Evolutionary conservation across 2,329 filamentous ascomycete genomes (phyloP), one percentile per base, ranked within the genome.

Genomic region (Aspergillus thermomutatus): DNA sequence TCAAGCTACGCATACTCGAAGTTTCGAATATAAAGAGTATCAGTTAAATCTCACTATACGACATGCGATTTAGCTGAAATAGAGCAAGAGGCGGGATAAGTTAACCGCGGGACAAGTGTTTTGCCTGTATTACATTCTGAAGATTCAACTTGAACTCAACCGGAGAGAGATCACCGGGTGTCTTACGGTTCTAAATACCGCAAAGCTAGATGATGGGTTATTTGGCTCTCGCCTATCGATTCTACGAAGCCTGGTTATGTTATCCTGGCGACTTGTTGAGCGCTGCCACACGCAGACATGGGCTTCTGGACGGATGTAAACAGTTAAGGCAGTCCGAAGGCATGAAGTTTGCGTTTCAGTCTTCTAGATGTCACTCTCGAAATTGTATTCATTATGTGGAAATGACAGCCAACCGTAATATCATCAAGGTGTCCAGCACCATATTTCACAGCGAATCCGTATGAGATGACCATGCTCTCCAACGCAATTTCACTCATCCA

Each of bases 401-500:
- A 28, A 37, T 37, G 31, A 37, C 14, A 37, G 17, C 14, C 14
- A 37, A 17, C 31, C 31, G 31, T 37, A 37, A 14, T 37, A 17
- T 37, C 31, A 37, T 37, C 31, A 37, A 37, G 31, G 31, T 37
- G 31, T 37, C 31, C 31, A 37, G 31, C 31, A 37, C 31, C 31
- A 37, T 37, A 7, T 37, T 37, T 17, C 31, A 37, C 1, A n/a
- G 14, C 31, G 14, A 31, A 37, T n/a, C 14, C 2, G 14, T 17
- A 37, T 3, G 27, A 34, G 31, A 37, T 17, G 17, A 34, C 2
- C 31, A 37, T 6, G 5, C 31, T 14, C 31, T 37, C 5, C 14
- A 37, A 34, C 3, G 14, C 31, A 37, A 7, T 17, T 17, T 56
- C 51, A 94, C 74, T 92, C 90, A 77, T 97, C 94, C 88, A 95